These are phyloP conservation scores for Smallanthus sonchifolius DNA, from an alignment of 129 eudicot genomes.

Conservation along the genomic window DNA sequence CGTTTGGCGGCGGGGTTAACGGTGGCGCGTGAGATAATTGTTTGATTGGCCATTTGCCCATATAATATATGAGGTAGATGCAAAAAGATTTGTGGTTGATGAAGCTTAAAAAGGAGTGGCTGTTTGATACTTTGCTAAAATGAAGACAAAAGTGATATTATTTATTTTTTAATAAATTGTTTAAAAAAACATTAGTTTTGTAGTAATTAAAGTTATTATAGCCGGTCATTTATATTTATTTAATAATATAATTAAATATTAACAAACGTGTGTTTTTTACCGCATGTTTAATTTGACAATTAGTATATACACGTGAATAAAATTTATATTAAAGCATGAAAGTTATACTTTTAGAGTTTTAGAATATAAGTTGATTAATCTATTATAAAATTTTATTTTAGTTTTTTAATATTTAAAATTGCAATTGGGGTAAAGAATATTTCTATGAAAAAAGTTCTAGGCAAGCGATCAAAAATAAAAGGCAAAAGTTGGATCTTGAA, in stretches of 20 bases:
- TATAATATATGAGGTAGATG: neutral
- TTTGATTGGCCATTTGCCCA: constrained; percentile 27
- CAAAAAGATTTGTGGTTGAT: constrained; percentile 30
- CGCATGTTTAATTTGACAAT: too few species aligned
- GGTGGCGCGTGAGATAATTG: constrained; percentile 29
- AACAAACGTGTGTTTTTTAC: too few species aligned
- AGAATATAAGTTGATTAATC: neutral
- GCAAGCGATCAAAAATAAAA: constrained; percentile 19
- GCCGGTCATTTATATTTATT: neutral
- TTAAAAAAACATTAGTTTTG: neutral
- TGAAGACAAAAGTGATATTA: neutral
- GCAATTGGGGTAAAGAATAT: neutral
- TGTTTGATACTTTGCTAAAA: neutral
- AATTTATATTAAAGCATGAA: neutral
- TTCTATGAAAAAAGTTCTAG: neutral
- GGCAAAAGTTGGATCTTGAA: constrained; percentile 24
- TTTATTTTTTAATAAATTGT: neutral
- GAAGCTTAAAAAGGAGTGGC: constrained; percentile 31
- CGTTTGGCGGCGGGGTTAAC: constrained; percentile 22
- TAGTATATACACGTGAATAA: neutral
- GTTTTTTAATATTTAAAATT: neutral
- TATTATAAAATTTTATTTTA: neutral
- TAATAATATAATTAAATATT: too few species aligned
- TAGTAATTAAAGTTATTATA: neutral
- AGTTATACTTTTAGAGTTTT: neutral